Evolutionary conservation across 352 stramenopile species (phyloP), one percentile per base, ranked within the genome.

Genomic region (Pythium insidiosum): DNA sequence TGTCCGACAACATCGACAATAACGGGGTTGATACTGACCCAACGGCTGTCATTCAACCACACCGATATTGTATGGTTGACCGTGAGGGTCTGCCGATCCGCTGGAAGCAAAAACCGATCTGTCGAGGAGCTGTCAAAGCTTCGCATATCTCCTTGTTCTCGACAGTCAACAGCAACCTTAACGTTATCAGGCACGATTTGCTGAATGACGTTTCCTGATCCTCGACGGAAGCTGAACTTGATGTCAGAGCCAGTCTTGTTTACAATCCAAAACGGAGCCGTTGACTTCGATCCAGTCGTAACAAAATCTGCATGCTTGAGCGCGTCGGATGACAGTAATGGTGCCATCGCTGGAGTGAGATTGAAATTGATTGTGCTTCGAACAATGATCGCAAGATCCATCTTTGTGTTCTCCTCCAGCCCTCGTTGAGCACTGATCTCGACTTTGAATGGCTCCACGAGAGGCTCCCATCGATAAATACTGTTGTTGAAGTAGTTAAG

Each of bases 401-500:
- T 62, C 11, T 68, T 60, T 33, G 73, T 85, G 24, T 86, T 83
- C 33, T 83, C 69, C 36, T 87, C 73, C 11, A 92, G 43, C 18
- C 65, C 64, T 3, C 76, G 73, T 53, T 85, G 69, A 16, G 87
- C 65, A 29, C 75, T 75, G 47, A 91, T 68, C 51, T 94, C 79
- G 10, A 78, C 56, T 16, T 85, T 63, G 38, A 94, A 92, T 16
- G 82, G 82, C 41, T 94, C 82, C 12, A 94, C 62, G 2, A 94
- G 56, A 18, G 82, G 82, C 49, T 94, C 82, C 82, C 82, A 94
- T 40, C 79, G 73, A 42, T 94, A 94, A 47, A 94, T 94, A 41
- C 82, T 91, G 58, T 94, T 94, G 64, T 94, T 94, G 58, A 94
- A 94, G 49, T 91, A 94, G 48, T 91, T 90, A 47, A 90, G 74